These are phyloP conservation scores for Tolypocladium tundrense DNA, from an alignment of 2,329 filamentous ascomycete species.

Conservation along the genomic window DNA sequence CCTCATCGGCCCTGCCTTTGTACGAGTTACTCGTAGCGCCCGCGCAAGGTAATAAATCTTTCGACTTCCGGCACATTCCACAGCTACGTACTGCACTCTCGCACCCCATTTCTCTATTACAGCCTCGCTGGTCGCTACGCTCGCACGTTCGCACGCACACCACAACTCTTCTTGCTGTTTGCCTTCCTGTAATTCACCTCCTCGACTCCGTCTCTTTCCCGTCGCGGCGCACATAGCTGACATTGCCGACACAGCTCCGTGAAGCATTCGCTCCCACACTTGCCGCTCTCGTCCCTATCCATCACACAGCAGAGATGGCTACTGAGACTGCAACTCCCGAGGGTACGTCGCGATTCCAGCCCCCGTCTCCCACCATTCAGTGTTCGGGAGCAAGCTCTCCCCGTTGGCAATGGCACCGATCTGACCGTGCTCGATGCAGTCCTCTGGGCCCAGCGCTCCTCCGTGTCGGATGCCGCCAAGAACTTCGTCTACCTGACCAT, in stretches of 20 bases:
- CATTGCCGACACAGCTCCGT: not conserved
- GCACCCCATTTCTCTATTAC: not conserved
- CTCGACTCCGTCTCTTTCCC: not conserved
- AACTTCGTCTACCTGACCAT: conserved; percentile 96
- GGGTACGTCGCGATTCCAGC: conserved; percentile 21
- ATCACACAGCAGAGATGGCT: not conserved
- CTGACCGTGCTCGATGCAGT: conserved; percentile 44
- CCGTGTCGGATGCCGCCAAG: conserved; percentile 64
- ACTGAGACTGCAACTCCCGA: conserved; percentile 21
- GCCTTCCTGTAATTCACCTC: not conserved
- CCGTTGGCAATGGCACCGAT: not conserved
- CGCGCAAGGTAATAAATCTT: conserved; percentile 17
- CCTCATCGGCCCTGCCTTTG: conserved; percentile 1
- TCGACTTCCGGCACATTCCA: conserved; percentile 34
- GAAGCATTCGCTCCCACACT: not conserved
- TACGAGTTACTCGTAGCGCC: not conserved
- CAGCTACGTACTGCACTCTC: conserved; percentile 1
- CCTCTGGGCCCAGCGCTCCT: conserved; percentile 96
- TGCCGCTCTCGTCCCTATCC: not conserved
- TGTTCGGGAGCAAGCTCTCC: not conserved
- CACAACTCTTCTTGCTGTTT: not conserved
- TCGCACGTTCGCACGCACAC: not conserved
- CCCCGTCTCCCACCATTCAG: not conserved
- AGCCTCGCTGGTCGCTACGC: not conserved
- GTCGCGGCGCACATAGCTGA: not conserved